These are phyloP conservation scores for Zizania latifolia DNA, from an alignment of 176 grass and related monocot species.

Conservation along the genomic window DNA sequence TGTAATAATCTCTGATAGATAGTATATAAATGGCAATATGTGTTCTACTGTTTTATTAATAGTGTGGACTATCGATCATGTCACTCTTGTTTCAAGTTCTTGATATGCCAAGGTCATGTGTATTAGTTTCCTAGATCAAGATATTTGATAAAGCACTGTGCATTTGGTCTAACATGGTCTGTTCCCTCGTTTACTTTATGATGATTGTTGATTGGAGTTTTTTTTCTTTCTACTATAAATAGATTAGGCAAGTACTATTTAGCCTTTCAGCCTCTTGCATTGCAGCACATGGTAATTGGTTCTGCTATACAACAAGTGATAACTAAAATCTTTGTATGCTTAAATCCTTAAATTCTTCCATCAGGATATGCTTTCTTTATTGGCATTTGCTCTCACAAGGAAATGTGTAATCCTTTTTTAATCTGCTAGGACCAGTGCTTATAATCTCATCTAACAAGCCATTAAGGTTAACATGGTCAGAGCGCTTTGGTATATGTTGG, in stretches of 20 bases:
- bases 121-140: neutral
- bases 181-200: neutral
- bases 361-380: neutral
- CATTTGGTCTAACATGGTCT: neutral
- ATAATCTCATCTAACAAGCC: neutral
- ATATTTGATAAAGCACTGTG: neutral
- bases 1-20: neutral
- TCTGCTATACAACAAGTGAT: neutral
- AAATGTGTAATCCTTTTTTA: neutral
- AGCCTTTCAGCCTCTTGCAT: neutral
- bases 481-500: neutral
- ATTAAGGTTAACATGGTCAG: neutral
- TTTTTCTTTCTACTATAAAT: neutral
- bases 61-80: neutral
- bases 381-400: slow-evolving; percentile 6
- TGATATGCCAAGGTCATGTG: neutral
- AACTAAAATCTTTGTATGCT: neutral
- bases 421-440: slow-evolving; percentile 7
- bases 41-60: no score
- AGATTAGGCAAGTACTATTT: neutral
- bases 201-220: no score
- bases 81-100: neutral
- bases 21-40: neutral
- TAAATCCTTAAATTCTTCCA: neutral
- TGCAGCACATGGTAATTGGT: no score